Conservation (phyloP, 306 rosid genomes). For the Lathyrus tuberosus region DNA sequence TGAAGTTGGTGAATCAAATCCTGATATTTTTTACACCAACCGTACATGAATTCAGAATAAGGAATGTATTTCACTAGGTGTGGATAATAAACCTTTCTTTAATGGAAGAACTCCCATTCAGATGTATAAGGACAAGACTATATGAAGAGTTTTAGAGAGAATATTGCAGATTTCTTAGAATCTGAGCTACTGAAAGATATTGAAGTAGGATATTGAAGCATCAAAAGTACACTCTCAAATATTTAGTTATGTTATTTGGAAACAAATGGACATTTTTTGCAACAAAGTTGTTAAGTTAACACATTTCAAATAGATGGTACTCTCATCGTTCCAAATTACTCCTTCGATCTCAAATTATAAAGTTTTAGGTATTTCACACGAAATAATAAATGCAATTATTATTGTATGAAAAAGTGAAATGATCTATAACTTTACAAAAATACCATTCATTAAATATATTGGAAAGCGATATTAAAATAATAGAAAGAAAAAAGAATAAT, state of each 20-base stretch:
- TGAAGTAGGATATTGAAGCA: conserved; percentile 64
- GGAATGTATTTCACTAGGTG: conserved; percentile 76
- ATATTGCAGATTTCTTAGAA: conserved; percentile 69
- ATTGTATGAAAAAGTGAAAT: too few species aligned
- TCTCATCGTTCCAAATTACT: too few species aligned
- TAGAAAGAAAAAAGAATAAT: too few species aligned
- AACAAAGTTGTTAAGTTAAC: background rate
- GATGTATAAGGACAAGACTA: conserved; percentile 76
- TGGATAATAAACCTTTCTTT: conserved; percentile 68
- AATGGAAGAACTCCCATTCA: conserved; percentile 73
- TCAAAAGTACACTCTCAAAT: too few species aligned
- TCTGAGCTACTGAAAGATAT: conserved; percentile 71
- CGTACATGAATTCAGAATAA: conserved; percentile 54
- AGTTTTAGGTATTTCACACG: too few species aligned
- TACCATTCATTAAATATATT: too few species aligned
- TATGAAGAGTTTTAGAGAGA: conserved; percentile 80
- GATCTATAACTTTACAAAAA: too few species aligned
- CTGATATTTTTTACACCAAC: conserved; percentile 75
- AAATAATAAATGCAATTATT: too few species aligned
- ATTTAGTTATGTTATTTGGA: background rate
- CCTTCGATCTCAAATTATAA: too few species aligned
- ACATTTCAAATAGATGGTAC: too few species aligned
- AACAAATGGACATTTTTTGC: background rate
- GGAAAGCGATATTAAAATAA: too few species aligned
- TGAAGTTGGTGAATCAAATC: too few species aligned